Percentiles rank a stretch among this genome's conserved stretches.
Conservation (phyloP, 768 basidiomycete species). For the Termitomyces sp. region DNA sequence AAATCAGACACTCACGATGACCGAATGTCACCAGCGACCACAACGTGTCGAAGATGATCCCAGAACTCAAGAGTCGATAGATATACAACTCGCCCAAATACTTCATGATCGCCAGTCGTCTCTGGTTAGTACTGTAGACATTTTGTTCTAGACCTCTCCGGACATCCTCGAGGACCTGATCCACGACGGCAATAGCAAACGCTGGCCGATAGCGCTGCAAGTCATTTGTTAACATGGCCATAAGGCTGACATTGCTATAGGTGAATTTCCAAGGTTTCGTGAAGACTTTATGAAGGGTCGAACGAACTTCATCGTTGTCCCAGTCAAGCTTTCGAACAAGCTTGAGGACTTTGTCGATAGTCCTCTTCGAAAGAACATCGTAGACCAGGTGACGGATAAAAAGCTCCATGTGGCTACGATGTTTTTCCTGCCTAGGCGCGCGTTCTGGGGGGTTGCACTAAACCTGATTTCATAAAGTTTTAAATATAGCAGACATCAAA, state of each 20-base stretch:
- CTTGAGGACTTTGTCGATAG: slow-evolving; percentile 93
- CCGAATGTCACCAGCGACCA: slow-evolving; percentile 96
- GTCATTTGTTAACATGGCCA: slow-evolving; percentile 95
- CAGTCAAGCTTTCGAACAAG: slow-evolving; percentile 92
- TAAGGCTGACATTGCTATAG: slow-evolving; percentile 79
- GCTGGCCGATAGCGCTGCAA: slow-evolving; percentile 89
- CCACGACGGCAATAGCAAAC: slow-evolving; percentile 84
- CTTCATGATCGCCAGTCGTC: slow-evolving; percentile 86
- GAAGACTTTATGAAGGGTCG: slow-evolving; percentile 80
- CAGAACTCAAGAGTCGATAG: slow-evolving; percentile 84
- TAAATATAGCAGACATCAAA: neutral
- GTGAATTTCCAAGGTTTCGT: slow-evolving; percentile 99
- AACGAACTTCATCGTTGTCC: slow-evolving; percentile 67
- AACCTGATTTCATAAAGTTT: neutral
- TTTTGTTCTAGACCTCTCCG: slow-evolving; percentile 91
- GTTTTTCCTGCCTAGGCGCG: slow-evolving; percentile 77
- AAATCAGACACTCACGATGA: slow-evolving; percentile 63
- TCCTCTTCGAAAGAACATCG: slow-evolving; percentile 88
- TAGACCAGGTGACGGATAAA: slow-evolving; percentile 95
- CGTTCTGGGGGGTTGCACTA: slow-evolving; percentile 98
- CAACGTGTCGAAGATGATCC: slow-evolving; percentile 87
- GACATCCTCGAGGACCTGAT: slow-evolving; percentile 93
- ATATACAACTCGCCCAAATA: slow-evolving; percentile 98
- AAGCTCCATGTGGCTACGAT: slow-evolving; percentile 81
- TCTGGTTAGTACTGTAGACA: slow-evolving; percentile 91